Evolutionary conservation across 73 alveolate genomes (phyloP).

Genomic region (Stentor coeruleus): DNA sequence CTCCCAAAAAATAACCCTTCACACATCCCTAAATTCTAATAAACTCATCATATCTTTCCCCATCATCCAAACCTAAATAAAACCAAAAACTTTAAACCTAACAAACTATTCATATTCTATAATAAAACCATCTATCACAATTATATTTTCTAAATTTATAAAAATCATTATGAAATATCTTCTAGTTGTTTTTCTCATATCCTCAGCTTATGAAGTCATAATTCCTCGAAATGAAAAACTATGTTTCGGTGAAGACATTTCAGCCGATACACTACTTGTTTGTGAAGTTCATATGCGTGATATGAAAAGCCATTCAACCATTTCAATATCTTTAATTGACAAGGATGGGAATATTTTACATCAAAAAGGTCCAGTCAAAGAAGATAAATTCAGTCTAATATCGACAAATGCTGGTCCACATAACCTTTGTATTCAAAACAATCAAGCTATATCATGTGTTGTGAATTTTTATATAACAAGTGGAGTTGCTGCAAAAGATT

Average conservation of each 20-base stretch:
- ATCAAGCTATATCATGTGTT: neutral
- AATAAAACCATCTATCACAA: too few species aligned
- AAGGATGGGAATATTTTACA: neutral
- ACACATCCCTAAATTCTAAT: too few species aligned
- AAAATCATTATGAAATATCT: too few species aligned
- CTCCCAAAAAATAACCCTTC: too few species aligned
- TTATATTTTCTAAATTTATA: too few species aligned
- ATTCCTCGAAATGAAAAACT: neutral
- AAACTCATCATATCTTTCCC: too few species aligned
- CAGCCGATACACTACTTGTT: neutral
- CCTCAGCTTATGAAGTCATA: neutral
- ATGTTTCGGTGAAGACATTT: neutral
- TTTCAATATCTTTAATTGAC: neutral
- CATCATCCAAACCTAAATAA: too few species aligned
- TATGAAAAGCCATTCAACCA: neutral
- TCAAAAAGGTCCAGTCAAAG: neutral
- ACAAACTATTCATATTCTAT: too few species aligned
- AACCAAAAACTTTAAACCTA: too few species aligned
- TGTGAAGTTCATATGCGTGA: neutral
- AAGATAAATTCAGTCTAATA: neutral
- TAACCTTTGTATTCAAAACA: neutral
- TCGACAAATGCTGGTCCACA: neutral
- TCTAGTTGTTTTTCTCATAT: neutral
- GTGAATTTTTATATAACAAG: too few species aligned
- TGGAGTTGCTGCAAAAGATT: neutral